A percentile compares a stretch with the other conserved stretches of the same genome.
Evolutionary conservation across 345 rosid species (phyloP).

Genomic region (Mercurialis annua): DNA sequence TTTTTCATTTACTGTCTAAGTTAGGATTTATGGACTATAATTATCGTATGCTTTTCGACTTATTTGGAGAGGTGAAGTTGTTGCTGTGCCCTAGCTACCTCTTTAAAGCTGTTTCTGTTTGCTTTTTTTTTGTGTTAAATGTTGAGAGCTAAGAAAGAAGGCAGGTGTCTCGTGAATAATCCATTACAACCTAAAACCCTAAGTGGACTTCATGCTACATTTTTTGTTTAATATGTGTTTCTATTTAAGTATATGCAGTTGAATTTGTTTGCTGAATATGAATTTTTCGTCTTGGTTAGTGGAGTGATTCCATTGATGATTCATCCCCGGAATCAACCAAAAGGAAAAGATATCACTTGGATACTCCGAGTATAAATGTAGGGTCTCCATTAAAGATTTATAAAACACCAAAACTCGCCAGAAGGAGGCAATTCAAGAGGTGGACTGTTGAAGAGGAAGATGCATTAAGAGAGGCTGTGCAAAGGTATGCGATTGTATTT

Average conservation of each 20-base stretch:
- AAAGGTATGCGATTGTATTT: background rate
- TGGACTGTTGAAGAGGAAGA: constrained; percentile 13
- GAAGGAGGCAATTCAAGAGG: background rate
- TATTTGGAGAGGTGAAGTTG: too few species aligned
- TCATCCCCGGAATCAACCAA: background rate
- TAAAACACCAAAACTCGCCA: background rate
- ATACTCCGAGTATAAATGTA: background rate
- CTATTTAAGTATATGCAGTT: background rate
- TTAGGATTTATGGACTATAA: too few species aligned
- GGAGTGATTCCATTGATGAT: background rate
- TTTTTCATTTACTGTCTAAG: too few species aligned
- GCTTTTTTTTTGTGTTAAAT: too few species aligned
- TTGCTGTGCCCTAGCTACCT: too few species aligned
- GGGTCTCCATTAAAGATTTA: background rate
- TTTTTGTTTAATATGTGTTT: background rate
- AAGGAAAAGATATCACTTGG: background rate
- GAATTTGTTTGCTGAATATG: background rate
- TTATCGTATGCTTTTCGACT: too few species aligned
- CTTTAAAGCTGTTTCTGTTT: too few species aligned
- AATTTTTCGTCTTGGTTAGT: background rate
- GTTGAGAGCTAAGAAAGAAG: too few species aligned
- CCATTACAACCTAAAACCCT: background rate
- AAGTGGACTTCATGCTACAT: background rate
- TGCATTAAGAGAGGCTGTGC: constrained; percentile 13
- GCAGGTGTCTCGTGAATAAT: too few species aligned